Evolutionary conservation across 2,329 filamentous ascomycete genomes (phyloP), one percentile per base, ranked within the genome.

Genomic region (Fusarium pseudograminearum): DNA sequence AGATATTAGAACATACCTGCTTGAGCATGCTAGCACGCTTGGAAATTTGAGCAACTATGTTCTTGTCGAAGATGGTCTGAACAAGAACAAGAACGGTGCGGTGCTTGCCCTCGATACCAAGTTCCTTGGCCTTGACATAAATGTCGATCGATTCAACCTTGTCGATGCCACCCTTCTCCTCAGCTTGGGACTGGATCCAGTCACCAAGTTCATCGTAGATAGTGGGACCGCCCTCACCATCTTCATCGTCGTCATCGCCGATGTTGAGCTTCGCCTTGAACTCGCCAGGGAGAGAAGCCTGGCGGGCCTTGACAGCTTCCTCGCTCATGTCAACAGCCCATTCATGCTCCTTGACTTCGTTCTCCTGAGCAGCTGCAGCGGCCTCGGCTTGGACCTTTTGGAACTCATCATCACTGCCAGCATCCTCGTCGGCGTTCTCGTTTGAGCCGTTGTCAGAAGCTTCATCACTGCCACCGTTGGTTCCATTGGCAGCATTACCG

Each of bases 261-360:
- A 97, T 87, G 76, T 92, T 93, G 71, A 98, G 90, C 78, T 93
- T 92, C 78, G 93, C 91, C 88, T 98, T 97, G 79, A 99, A 91
- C 78, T 98, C 96, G 73, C 90, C 91, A n/a, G 96, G 93, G 53
- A 99, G 91, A 72, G 94, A 91, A 81, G 95, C 92, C 79, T 94
- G 93, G 81, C 96, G 96, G 76, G 95, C 95, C 84, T 92, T 94
- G 84, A 98, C 92, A 72, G 96, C 96, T 80, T 94, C 94, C 80
- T 94, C 93, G 70, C 94, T 98, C 84, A 97, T 96, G 80, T 99
- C 96, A 64, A 98, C 93, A 67, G 94, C 93, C 96, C 96, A 99
- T 73, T 97, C 89, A 68, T 97, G 90, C 72, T 98, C 93, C 81
- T 94, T 93, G 76, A 89, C 86, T 76, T 91, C 89, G 56, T 83